phyloP scores from a whole-genome alignment of 2,329 filamentous ascomycete species.

The Hyphodiscus sp. region DNA sequence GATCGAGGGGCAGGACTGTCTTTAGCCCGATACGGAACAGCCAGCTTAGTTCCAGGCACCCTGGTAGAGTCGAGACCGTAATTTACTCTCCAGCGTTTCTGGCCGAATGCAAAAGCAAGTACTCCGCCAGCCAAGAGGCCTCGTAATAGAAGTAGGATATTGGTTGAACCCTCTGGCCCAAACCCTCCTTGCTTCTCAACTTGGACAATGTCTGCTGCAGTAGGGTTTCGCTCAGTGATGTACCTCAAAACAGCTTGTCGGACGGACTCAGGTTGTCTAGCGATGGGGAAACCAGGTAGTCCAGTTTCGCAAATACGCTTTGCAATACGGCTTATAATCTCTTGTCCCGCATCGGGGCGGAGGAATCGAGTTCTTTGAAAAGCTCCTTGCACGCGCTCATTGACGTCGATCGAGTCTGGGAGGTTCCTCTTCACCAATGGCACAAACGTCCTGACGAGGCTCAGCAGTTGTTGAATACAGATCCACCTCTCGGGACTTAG shows the following conservation, averaged over 20 bases:
- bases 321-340: too few relatives aligned
- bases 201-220: conserved; percentile 1
- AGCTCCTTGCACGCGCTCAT: conserved; percentile 24
- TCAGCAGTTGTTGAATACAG: conserved; percentile 46
- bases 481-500: conserved; percentile 50
- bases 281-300: too few relatives aligned
- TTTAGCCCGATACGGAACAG: conserved; percentile 55
- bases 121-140: conserved; percentile 51
- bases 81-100: conserved; percentile 60
- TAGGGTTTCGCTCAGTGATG: conserved; percentile 4
- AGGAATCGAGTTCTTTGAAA: conserved; percentile 45
- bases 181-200: conserved; percentile 4
- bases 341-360: too few relatives aligned
- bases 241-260: background rate
- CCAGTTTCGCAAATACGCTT: too few relatives aligned
- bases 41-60: conserved; percentile 38
- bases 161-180: conserved; percentile 28
- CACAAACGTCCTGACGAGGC: conserved; percentile 33
- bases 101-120: conserved; percentile 43
- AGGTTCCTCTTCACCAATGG: conserved; percentile 25
- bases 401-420: conserved; percentile 38
- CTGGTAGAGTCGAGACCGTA: conserved; percentile 46
- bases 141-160: conserved; percentile 41
- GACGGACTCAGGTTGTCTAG: too few relatives aligned
- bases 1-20: conserved; percentile 47